Percentiles rank a stretch among this genome's conserved stretches.
Evolutionary conservation across 257 asterid genomes (phyloP).

Genomic region (Primulina eburnea): DNA sequence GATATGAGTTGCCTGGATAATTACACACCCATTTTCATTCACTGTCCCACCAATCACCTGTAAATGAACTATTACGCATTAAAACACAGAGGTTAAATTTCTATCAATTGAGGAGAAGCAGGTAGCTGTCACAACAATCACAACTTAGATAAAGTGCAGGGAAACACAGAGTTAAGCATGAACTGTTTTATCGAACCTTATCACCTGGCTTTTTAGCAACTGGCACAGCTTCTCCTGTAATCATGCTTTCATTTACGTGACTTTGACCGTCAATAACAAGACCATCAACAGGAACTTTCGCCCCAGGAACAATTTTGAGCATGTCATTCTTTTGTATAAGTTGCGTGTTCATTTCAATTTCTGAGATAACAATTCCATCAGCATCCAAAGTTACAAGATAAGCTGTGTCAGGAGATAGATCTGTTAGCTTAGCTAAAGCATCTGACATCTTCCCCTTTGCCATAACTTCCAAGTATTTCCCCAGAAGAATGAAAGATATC

Average conservation of each 20-base stretch:
- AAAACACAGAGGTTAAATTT: slow-evolving; percentile 12
- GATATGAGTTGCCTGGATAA: slow-evolving; percentile 86
- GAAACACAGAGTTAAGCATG: slow-evolving; percentile 8
- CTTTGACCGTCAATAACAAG: slow-evolving; percentile 85
- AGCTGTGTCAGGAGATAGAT: slow-evolving; percentile 90
- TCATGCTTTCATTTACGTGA: slow-evolving; percentile 96
- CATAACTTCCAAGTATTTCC: slow-evolving; percentile 88
- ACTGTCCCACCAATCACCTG: slow-evolving; percentile 98
- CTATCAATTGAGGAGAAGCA: background rate
- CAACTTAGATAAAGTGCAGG: background rate
- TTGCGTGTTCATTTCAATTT: slow-evolving; percentile 72
- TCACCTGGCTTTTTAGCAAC: slow-evolving; percentile 85
- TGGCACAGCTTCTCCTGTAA: slow-evolving; percentile 92
- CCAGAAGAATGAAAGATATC: slow-evolving; percentile 93
- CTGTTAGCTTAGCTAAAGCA: slow-evolving; percentile 90
- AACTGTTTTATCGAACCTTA: slow-evolving; percentile 51
- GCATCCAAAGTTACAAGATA: slow-evolving; percentile 69
- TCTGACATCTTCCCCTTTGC: slow-evolving; percentile 95
- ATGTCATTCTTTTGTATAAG: slow-evolving; percentile 82
- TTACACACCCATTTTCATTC: slow-evolving; percentile 85
- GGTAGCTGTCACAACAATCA: background rate
- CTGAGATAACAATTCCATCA: slow-evolving; percentile 73
- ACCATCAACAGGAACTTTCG: slow-evolving; percentile 94
- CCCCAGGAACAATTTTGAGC: slow-evolving; percentile 91
- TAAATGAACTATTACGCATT: slow-evolving; percentile 20